phyloP scores from a whole-genome alignment of 148 eudicot species.

The Amaranthus hypochondriacus region DNA sequence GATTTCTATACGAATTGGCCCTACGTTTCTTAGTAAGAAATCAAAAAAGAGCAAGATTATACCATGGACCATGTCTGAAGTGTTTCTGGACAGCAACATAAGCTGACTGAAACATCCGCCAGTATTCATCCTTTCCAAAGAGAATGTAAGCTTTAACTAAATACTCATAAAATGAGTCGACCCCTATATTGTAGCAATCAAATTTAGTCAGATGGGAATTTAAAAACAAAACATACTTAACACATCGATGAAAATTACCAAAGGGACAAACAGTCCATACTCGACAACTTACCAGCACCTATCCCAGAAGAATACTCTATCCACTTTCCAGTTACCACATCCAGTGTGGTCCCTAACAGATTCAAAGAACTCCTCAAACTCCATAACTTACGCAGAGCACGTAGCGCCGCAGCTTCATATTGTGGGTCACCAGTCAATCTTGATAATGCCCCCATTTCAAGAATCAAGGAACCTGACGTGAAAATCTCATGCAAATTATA shows the following conservation, averaged over 20 bases:
- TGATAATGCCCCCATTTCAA: slow-evolving; percentile 95
- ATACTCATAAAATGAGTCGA: slow-evolving; percentile 95
- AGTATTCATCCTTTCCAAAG: slow-evolving; percentile 84
- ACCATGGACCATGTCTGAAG: slow-evolving; percentile 96
- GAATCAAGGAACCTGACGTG: slow-evolving; percentile 80
- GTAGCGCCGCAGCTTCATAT: slow-evolving; percentile 80
- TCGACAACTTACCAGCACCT: slow-evolving; percentile 70
- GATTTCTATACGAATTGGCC: background rate
- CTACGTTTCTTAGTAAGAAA: background rate
- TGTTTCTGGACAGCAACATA: slow-evolving; percentile 89
- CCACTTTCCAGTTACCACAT: slow-evolving; percentile 87
- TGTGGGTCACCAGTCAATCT: slow-evolving; percentile 84
- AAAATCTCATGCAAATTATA: slow-evolving; percentile 25
- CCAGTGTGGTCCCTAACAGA: slow-evolving; percentile 89
- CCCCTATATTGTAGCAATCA: slow-evolving; percentile 44
- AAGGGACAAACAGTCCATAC: background rate
- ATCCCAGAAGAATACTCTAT: slow-evolving; percentile 88
- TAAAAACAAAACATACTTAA: background rate
- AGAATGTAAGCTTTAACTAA: slow-evolving; percentile 84
- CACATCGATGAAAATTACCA: slow-evolving; percentile 8
- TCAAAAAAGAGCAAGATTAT: slow-evolving; percentile 13
- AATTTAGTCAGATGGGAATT: slow-evolving; percentile 12
- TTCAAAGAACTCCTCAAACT: slow-evolving; percentile 94
- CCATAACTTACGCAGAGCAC: slow-evolving; percentile 89
- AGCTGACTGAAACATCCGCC: slow-evolving; percentile 99